A percentile compares a stretch with the other conserved stretches of the same genome.
Evolutionary conservation across 148 eudicot genomes (phyloP).

Genomic region (Dysphania ambrosioides): DNA sequence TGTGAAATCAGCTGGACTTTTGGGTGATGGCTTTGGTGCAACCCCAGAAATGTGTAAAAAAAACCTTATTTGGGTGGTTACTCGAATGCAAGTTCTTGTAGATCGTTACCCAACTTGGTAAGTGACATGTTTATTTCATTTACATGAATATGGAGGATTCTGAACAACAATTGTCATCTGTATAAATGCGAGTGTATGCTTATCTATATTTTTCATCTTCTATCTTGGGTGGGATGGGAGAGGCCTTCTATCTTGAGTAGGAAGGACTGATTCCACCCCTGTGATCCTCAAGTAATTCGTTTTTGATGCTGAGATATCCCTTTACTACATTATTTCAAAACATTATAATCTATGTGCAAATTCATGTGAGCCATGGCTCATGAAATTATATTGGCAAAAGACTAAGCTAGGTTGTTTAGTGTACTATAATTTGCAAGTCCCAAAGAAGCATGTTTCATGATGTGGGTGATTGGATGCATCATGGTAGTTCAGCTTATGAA

Average conservation of each 20-base stretch:
- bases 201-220: neutral
- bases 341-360: neutral
- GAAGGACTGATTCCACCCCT: no score
- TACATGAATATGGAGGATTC: neutral
- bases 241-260: no score
- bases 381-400: neutral
- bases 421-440: neutral
- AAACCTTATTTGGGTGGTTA: constrained; percentile 91
- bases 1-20: constrained; percentile 71
- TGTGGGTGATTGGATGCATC: neutral
- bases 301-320: neutral
- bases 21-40: constrained; percentile 93
- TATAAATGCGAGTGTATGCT: no score
- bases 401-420: neutral
- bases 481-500: neutral
- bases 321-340: no score
- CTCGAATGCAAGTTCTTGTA: constrained; percentile 84
- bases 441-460: neutral
- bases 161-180: neutral
- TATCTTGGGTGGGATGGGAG: no score
- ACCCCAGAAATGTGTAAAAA: constrained; percentile 94
- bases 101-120: constrained; percentile 97
- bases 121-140: constrained; percentile 18
- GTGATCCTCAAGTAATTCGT: no score
- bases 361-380: neutral